Base-by-base conservation (phyloP, 306 rosid genomes). In the Abrus precatorius region DNA sequence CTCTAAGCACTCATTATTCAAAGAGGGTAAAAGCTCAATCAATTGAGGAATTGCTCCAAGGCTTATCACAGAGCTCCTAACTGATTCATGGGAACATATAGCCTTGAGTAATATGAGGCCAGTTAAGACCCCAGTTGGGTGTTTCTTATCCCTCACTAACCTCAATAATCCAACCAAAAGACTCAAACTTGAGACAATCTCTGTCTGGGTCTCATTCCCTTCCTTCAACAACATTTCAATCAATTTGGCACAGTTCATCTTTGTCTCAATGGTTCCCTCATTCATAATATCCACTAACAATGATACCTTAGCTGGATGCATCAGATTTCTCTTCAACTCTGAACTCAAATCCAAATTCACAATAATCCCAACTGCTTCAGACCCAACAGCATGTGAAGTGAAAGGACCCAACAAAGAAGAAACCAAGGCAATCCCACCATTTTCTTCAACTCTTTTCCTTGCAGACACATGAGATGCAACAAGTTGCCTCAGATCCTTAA, bases 331-430 rank as follows among this genome's bases (percentile, higher is more conserved):
- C 86, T 82, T 89, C 36, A 83, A 63, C 68, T 91, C 92, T 9
- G 61, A 75, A 68, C 74, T 81, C 38, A 89, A 84, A 20, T 78
- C 87, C 86, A 93, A 83, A 50, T 78, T 85, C 76, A 87, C 94
- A 0, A 93, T 87, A 49, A 89, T 93, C 64, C 94, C 97, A 78
- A 93, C 73, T 2, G 85, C 92, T 86, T 91, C 94, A 0, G 94
- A 90, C 52, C 97, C 97, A 80, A 93, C 94, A 0, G 94, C 92
- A 9, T 93, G 89, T 1, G 97, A 93, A 65, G 97, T 89, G 73
- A 93, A 93, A 79, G 91, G 93, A 60, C 97, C 96, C 54, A 93
- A 50, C 33, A 89, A 50, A 29, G 91, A 86, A n/a, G 83, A 82
- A 80, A 91, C 74, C 81, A 88, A 70, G 75, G 76, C 75, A 27